phyloP scores from a whole-genome alignment of 495 filamentous ascomycete genomes.

The Penicillium alfredii region DNA sequence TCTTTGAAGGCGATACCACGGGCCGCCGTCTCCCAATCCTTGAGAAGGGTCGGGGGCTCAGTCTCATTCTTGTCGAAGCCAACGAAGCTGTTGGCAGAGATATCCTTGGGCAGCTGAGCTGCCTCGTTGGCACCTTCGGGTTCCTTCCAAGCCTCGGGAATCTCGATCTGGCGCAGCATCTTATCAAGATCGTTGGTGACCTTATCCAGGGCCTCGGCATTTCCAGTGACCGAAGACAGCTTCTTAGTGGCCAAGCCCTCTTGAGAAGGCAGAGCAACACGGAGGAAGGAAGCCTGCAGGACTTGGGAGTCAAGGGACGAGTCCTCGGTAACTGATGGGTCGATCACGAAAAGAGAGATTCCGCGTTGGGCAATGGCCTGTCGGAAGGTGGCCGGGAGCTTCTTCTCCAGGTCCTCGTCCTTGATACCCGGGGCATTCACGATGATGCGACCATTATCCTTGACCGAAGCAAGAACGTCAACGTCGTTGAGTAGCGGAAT shows the following conservation, averaged over 20 bases:
- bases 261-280: constrained; percentile 57
- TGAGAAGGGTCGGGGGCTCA: constrained; percentile 60
- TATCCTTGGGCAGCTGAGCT: constrained; percentile 48
- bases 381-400: constrained; percentile 59
- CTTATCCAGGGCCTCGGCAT: constrained; percentile 50
- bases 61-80: constrained; percentile 70
- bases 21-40: constrained; percentile 73
- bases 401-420: constrained; percentile 87
- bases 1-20: constrained; percentile 92
- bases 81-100: constrained; percentile 74
- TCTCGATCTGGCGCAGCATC: constrained; percentile 62
- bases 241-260: constrained; percentile 48
- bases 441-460: constrained; percentile 65
- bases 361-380: constrained; percentile 62
- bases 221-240: constrained; percentile 50
- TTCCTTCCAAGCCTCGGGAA: constrained; percentile 73
- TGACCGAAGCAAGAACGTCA: constrained; percentile 63
- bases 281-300: constrained; percentile 74
- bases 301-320: constrained; percentile 56
- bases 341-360: constrained; percentile 65
- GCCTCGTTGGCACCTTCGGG: constrained; percentile 50
- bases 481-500: constrained; percentile 72
- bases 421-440: constrained; percentile 71
- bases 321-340: constrained; percentile 56
- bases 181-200: constrained; percentile 62